Evolutionary conservation across 2,329 filamentous ascomycete species (phyloP), one percentile per base, ranked within the genome.

Genomic region (Colletotrichum chlorophyti): DNA sequence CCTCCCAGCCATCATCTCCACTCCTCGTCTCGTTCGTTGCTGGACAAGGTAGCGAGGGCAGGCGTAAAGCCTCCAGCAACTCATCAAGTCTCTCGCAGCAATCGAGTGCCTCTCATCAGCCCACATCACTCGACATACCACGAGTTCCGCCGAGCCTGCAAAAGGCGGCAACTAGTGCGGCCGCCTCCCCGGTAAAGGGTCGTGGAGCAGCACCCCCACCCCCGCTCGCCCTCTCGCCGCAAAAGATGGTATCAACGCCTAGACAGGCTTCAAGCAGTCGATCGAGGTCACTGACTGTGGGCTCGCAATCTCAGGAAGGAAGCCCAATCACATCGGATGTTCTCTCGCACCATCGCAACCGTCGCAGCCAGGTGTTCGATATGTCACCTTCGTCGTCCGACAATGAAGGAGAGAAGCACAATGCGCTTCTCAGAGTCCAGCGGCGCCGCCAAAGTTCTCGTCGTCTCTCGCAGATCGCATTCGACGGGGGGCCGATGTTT

Each of bases 321-420:
- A 96, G 95, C 64, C 84, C 89, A 6, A 83, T 91, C 14, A 78
- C 85, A 7, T 80, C 88, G 2, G 86, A 90, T 51, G 84, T 90
- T 48, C 85, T 89, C 38, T 80, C 84, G 8, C 85, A 88, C 47
- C 93, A 97, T 69, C 88, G 93, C 67, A 97, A 97, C 72, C 88
- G 95, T 34, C 86, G 93, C 65, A 98, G 94, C 70, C 95, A 97
- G 68, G 90, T 97, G 3, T 92, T 98, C 66, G 94, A 98, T 71
- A 90, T 97, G 75, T 99, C 95, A 3, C 95, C 95, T 3, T 98
- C 95, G 0, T 98, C 94, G 0, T 99, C 95, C 0, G 95, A 99
- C 69, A 99, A 96, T 59, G 95, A 99, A 74, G 93, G 96, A 46
- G 91, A 94, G 40, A 91, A 96, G 67, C 91, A 93, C 7, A 97